These are phyloP conservation scores for Penicillium sclerotiorum DNA, from an alignment of 2,329 filamentous ascomycete species.

Conservation along the genomic window DNA sequence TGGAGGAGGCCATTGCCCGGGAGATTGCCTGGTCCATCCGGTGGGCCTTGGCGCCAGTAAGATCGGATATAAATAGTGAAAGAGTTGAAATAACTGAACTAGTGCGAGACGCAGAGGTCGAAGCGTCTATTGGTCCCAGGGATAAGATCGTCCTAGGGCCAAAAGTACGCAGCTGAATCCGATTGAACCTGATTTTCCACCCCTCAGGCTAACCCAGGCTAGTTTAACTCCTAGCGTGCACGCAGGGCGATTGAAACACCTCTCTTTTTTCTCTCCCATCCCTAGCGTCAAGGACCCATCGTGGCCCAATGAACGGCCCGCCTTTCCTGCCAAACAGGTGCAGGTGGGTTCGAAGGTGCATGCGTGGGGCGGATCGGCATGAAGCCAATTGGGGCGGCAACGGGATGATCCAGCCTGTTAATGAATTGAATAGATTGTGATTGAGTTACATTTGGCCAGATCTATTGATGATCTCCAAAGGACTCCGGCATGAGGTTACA, in stretches of 20 bases:
- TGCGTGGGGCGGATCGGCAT: slow-evolving; percentile 22
- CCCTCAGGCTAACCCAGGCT: background rate
- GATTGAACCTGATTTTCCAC: background rate
- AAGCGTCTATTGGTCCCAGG: slow-evolving; percentile 3
- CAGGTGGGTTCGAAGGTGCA: slow-evolving; percentile 15
- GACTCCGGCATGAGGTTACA: background rate
- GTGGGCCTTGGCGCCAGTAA: slow-evolving; percentile 16
- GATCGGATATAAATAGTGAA: slow-evolving; percentile 30
- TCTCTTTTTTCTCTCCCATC: slow-evolving; percentile 6
- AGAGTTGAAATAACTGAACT: slow-evolving; percentile 22
- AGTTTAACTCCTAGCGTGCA: slow-evolving; percentile 5
- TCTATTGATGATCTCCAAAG: background rate
- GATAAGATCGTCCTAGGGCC: background rate
- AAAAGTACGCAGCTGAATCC: slow-evolving; percentile 16
- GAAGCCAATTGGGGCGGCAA: slow-evolving; percentile 22
- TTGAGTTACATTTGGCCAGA: background rate
- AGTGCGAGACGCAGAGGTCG: slow-evolving; percentile 2
- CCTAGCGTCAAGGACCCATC: slow-evolving; percentile 19
- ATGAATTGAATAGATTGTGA: slow-evolving; percentile 6
- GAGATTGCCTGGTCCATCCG: slow-evolving; percentile 16
- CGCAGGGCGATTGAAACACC: slow-evolving; percentile 20
- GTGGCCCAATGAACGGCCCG: slow-evolving; percentile 17
- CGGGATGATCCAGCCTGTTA: slow-evolving; percentile 19
- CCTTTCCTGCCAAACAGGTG: slow-evolving; percentile 14
- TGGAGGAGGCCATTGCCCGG: slow-evolving; percentile 11